Conservation (phyloP, 345 rosid species). For the Anacardium occidentale region DNA sequence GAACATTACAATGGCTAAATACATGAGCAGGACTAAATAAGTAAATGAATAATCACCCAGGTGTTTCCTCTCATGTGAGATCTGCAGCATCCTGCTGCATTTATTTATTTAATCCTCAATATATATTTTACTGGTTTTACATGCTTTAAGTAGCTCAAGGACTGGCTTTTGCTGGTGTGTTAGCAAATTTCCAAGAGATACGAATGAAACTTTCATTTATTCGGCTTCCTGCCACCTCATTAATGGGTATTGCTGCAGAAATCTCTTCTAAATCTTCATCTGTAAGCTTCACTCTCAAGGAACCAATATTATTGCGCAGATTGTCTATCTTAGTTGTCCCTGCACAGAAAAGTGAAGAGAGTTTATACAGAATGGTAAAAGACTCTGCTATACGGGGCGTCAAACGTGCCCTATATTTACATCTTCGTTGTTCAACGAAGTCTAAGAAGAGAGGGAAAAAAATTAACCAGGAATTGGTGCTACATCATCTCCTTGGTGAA, state of each 20-base stretch:
- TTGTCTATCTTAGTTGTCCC: conserved; percentile 33
- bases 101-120: no score
- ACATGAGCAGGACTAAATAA: no score
- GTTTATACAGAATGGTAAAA: no score
- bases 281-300: conserved; percentile 21
- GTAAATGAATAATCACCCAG: no score
- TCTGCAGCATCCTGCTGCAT: no score
- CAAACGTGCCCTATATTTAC: no score
- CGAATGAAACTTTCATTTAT: no score
- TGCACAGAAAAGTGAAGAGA: neutral
- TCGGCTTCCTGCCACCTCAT: conserved; percentile 24
- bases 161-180: conserved; percentile 21
- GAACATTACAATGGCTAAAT: no score
- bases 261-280: conserved; percentile 26
- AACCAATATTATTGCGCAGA: conserved; percentile 15
- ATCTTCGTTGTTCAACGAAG: no score
- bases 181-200: conserved; percentile 14
- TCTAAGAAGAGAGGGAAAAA: no score
- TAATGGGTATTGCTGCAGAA: conserved; percentile 8
- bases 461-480: conserved; percentile 30
- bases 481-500: conserved; percentile 34
- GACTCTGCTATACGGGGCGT: no score
- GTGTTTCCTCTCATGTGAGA: no score
- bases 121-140: neutral
- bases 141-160: neutral